Conservation (phyloP, 805 yeast genomes). For the Yarrowia alimentaria region DNA sequence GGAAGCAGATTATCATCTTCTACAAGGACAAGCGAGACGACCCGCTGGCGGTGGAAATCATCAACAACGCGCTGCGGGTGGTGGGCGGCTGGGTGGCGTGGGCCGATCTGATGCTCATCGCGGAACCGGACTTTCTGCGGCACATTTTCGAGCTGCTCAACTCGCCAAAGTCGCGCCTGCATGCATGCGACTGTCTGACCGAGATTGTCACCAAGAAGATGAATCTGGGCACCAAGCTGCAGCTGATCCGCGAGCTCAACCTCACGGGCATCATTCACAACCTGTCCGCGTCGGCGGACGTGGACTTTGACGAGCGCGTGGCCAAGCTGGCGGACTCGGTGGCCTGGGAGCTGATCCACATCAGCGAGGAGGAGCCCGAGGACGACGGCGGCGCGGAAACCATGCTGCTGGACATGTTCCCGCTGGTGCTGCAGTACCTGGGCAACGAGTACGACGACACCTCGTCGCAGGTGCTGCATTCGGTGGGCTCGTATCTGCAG, state of each 20-base stretch:
- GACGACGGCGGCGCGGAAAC: slow-evolving; percentile 36
- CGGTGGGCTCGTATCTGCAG: slow-evolving; percentile 69
- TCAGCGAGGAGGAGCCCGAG: slow-evolving; percentile 49
- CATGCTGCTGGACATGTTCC: slow-evolving; percentile 63
- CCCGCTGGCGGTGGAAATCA: slow-evolving; percentile 45
- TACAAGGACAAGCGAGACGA: slow-evolving; percentile 36
- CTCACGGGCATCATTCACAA: slow-evolving; percentile 54
- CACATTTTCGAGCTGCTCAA: slow-evolving; percentile 59
- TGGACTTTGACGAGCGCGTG: slow-evolving; percentile 71
- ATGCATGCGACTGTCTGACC: slow-evolving; percentile 54
- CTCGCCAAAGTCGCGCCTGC: slow-evolving; percentile 48
- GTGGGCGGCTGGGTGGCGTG: slow-evolving; percentile 89
- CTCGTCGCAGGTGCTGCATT: slow-evolving; percentile 76
- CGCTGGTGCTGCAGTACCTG: slow-evolving; percentile 67
- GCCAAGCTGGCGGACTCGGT: slow-evolving; percentile 72
- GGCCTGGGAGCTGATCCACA: slow-evolving; percentile 71
- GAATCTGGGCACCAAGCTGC: slow-evolving; percentile 69
- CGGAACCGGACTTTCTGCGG: slow-evolving; percentile 57
- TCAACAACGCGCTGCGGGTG: slow-evolving; percentile 58
- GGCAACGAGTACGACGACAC: slow-evolving; percentile 87
- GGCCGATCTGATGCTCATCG: slow-evolving; percentile 79
- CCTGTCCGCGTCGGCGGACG: slow-evolving; percentile 45
- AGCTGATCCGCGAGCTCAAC: slow-evolving; percentile 65
- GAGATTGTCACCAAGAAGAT: slow-evolving; percentile 76
- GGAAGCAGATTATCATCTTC: slow-evolving; percentile 59